Base-by-base conservation (phyloP, 2,329 filamentous ascomycete species). In the Epichloe sylvatica region DNA sequence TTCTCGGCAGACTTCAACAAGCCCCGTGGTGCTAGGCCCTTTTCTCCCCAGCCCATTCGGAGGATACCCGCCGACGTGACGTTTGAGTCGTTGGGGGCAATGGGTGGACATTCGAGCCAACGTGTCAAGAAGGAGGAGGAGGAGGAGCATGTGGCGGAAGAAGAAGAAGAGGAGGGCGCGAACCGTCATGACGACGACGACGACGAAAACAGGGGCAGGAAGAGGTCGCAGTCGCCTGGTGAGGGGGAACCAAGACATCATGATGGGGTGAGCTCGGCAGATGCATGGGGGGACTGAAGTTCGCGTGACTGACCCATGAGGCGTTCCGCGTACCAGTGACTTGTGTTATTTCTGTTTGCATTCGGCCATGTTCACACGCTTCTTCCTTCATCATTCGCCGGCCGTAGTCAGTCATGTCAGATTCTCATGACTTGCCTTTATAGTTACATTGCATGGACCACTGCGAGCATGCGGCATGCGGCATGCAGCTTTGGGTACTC, bases 21-120 rank as follows among this genome's bases (percentile, higher is more conserved):
- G 46, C 69, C 74, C 13, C 66, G 78, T 15, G 74, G 72, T 15
- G 72, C 75, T 17, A 62, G 79, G 34, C 78, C 78, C 0, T 83
- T 83, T 56, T 80, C 76, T 15, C 80, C 80, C 2, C 75, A 77
- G 57, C 78, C 67, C 23, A 70, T 70, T 41, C 62, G 69, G 9
- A 61, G 68, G 1, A 56, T 64, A 11, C 65, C 67, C 17, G 68
- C 67, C 23, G 69, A 68, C 36, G 67, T 71, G 35, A 67, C 67
- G 33, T 64, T 60, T 47, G 68, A 70, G 44, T 68, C 66, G 3
- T 50, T 70, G 8, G 60, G 61, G 7, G 64, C 60, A 2, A 54
- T 59, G 25, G 52, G 50, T 2, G 56, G 50, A 1, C 46, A 44
- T 8, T 42, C 3, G 56, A 50, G 2, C 46, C 37, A 12, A 44